Evolutionary conservation across 306 rosid genomes (phyloP).

Genomic region (Parietaria judaica): DNA sequence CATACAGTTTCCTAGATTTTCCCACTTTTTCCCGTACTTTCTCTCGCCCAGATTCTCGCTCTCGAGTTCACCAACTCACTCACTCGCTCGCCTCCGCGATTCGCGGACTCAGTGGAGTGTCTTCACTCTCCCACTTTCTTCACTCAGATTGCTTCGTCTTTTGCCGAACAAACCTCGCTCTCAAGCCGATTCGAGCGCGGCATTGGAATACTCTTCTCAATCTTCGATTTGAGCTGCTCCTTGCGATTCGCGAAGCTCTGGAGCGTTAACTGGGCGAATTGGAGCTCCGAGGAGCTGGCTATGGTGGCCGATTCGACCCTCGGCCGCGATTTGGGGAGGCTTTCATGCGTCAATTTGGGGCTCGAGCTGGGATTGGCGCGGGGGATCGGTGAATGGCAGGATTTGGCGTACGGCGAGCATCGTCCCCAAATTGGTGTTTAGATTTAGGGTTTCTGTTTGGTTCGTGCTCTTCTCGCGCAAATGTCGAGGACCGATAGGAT

Average conservation of each 20-base stretch:
- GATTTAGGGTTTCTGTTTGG: conserved; percentile 40
- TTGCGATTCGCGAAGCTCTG: conserved; percentile 16
- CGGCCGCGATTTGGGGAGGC: conserved; percentile 34
- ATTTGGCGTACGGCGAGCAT: conserved; percentile 51
- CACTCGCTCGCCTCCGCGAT: conserved; percentile 25
- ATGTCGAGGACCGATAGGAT: conserved; percentile 70
- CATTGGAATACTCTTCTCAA: not conserved
- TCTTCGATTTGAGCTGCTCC: not conserved
- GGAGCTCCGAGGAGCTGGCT: conserved; percentile 19
- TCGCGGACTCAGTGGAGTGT: conserved; percentile 34
- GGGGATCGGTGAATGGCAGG: conserved; percentile 59
- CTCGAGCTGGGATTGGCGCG: conserved; percentile 31
- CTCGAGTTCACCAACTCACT: conserved; percentile 33
- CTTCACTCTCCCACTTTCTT: conserved; percentile 1
- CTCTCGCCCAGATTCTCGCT: conserved; percentile 35
- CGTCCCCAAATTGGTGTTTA: conserved; percentile 36
- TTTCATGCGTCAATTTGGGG: conserved; percentile 27
- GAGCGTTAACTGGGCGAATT: conserved; percentile 27
- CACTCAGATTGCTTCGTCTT: not conserved
- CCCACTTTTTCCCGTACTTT: conserved; percentile 53
- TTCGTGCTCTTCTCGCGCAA: conserved; percentile 17
- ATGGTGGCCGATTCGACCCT: conserved; percentile 51
- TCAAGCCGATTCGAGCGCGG: conserved; percentile 1
- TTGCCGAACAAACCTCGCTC: not conserved
- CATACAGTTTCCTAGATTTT: conserved; percentile 49